Evolutionary conservation across 2,329 filamentous ascomycete species (phyloP).

Genomic region (Fusarium sarcochroum): DNA sequence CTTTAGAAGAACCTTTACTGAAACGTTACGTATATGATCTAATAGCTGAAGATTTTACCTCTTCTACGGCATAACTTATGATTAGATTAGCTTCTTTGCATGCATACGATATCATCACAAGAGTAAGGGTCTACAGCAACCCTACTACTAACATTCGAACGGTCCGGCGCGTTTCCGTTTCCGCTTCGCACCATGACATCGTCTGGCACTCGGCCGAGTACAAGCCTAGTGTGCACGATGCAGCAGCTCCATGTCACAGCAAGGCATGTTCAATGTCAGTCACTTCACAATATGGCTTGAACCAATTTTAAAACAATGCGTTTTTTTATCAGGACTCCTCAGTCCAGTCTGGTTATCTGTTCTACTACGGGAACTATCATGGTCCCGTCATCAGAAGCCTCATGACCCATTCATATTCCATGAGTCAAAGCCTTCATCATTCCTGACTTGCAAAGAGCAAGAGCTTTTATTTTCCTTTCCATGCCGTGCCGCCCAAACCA

Average conservation of each 20-base stretch:
- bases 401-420: slow-evolving; percentile 44
- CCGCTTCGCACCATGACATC: not conserved
- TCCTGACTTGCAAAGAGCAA: slow-evolving; percentile 51
- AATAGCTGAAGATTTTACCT: too few relatives aligned
- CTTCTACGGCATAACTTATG: too few relatives aligned
- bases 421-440: slow-evolving; percentile 49
- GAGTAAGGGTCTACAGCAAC: too few relatives aligned
- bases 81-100: too few relatives aligned
- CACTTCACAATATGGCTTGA: not conserved
- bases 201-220: not conserved
- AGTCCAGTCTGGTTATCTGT: slow-evolving; percentile 54
- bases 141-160: not conserved
- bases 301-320: slow-evolving; percentile 43
- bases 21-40: too few relatives aligned
- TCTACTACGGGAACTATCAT: slow-evolving; percentile 51
- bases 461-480: slow-evolving; percentile 51
- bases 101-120: too few relatives aligned
- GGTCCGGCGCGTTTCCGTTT: slow-evolving; percentile 4
- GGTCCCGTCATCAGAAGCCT: slow-evolving; percentile 49
- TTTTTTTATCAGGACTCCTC: slow-evolving; percentile 53
- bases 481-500: slow-evolving; percentile 53
- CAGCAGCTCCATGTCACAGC: too few relatives aligned
- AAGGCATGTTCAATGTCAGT: too few relatives aligned
- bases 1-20: too few relatives aligned
- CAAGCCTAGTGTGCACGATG: too few relatives aligned